Evolutionary conservation across 495 filamentous ascomycete genomes (phyloP).

Genomic region (Podospora comata): DNA sequence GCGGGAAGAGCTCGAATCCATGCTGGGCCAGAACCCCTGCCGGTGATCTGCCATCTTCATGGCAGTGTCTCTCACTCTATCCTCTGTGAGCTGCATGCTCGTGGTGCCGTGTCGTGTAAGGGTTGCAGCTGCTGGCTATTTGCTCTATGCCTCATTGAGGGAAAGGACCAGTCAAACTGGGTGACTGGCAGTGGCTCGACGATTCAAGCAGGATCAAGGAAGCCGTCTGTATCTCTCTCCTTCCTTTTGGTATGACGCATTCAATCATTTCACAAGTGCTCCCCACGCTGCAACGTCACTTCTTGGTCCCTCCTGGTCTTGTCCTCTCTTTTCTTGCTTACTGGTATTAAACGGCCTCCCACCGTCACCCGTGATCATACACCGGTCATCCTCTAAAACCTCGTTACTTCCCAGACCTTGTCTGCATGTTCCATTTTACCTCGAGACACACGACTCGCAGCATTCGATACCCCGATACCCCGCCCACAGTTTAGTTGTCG

Average conservation of each 20-base stretch:
- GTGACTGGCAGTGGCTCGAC: neutral
- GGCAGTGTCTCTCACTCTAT: neutral
- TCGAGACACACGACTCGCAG: conserved; percentile 2
- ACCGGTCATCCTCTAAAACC: conserved; percentile 13
- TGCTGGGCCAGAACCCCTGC: neutral
- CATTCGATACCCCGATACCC: conserved; percentile 17
- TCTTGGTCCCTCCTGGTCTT: neutral
- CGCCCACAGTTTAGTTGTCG: conserved; percentile 3
- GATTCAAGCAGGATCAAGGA: conserved; percentile 6
- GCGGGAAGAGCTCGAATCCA: neutral
- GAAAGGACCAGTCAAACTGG: neutral
- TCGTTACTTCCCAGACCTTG: conserved; percentile 11
- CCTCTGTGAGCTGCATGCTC: too few relatives aligned
- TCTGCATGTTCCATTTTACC: conserved; percentile 11
- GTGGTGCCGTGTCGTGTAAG: neutral
- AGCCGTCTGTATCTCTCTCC: conserved; percentile 5
- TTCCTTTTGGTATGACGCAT: conserved; percentile 22
- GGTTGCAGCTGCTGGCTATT: neutral
- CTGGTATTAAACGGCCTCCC: conserved; percentile 15
- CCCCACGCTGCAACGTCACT: conserved; percentile 10
- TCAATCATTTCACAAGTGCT: conserved; percentile 7
- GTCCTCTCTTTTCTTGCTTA: neutral
- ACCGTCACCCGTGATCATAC: conserved; percentile 6
- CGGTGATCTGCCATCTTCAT: neutral
- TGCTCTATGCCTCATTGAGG: neutral